Base-by-base conservation (phyloP, 495 filamentous ascomycete species). In the Trichoderma gamsii region DNA sequence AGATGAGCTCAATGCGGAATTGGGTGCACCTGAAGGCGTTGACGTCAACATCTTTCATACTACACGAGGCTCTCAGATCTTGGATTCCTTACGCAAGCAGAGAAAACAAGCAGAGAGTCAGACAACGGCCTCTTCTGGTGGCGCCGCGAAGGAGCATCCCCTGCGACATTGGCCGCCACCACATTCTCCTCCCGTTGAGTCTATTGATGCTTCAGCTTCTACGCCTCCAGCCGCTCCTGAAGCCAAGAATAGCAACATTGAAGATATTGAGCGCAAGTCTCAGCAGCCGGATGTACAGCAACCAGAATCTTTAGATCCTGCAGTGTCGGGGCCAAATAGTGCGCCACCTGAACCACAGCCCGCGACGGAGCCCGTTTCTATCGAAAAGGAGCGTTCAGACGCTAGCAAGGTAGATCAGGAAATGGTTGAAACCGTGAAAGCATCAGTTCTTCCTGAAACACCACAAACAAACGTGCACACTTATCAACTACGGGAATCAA, bases 401-500 rank as follows among this genome's bases (percentile, higher is more conserved):
- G 18, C 65, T 9, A 52, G 25, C 18, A 25, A 44, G 18, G 65
- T 41, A 23, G 23, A 66, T 32, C 41, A 51, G 65, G 65, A 66
- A n/a, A 51, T 32, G 21, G 29, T 66, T 15, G 65, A 66, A 38
- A n/a, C 56, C 6, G 66, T 41, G 23, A 64, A 63, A 25, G 51
- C 23, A 21, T 12, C 56, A 8, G 12, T 61, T 21, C 9, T 43
- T 18, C 18, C 66, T 27, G 51, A 44, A 16, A 38, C 25, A 6
- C 6, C 18, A 18, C 66, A 9, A 3, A 9, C 66, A 27, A 29
- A 41, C 29, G 38, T 21, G 16, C 29, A 51, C 27, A 67, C 76
- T 4, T 96, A 95, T 75, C 79, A 90, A 70, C 89, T 98, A 79
- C 84, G 88, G 64, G 93, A 97, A 72, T 98, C 95, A 32, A 88